These are phyloP conservation scores for Pythium phragmiticola DNA, from an alignment of 352 stramenopile genomes.

Conservation along the genomic window DNA sequence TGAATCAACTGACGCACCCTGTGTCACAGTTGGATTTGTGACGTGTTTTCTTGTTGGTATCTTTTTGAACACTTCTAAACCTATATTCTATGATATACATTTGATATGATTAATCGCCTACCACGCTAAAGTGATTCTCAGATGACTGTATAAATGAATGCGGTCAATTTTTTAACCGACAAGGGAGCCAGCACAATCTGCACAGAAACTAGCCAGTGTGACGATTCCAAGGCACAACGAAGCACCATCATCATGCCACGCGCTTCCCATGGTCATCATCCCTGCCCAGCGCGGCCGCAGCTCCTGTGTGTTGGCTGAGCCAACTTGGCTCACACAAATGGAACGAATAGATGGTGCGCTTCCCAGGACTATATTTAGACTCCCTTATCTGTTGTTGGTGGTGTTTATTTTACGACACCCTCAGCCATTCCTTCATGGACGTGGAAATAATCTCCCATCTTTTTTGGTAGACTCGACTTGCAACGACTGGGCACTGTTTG, in stretches of 20 bases:
- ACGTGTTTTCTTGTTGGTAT: constrained; percentile 14
- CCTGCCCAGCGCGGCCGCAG: too few relatives aligned
- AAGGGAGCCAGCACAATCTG: constrained; percentile 8
- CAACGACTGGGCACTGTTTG: constrained; percentile 23
- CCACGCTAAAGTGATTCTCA: too few relatives aligned
- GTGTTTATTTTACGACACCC: too few relatives aligned
- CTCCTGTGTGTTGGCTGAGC: too few relatives aligned
- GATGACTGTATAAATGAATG: constrained; percentile 15
- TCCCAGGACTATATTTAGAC: too few relatives aligned
- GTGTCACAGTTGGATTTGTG: constrained; percentile 14
- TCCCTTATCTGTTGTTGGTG: too few relatives aligned
- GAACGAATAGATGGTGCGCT: too few relatives aligned
- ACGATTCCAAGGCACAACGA: constrained; percentile 8
- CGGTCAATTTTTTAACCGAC: constrained; percentile 7
- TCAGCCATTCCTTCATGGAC: not conserved
- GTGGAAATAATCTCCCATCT: not conserved
- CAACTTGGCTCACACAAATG: too few relatives aligned
- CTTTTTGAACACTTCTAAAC: constrained; percentile 5
- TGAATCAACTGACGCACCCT: constrained; percentile 12
- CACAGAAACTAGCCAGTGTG: constrained; percentile 21
- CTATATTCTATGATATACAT: constrained; percentile 2
- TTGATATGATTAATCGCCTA: not conserved
- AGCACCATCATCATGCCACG: constrained; percentile 15
- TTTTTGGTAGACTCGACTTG: not conserved
- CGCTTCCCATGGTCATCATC: not conserved